Percentiles rank a stretch among this genome's conserved stretches.
These are phyloP conservation scores for Citrus trifoliata DNA, from an alignment of 345 rosid species.

Conservation along the genomic window DNA sequence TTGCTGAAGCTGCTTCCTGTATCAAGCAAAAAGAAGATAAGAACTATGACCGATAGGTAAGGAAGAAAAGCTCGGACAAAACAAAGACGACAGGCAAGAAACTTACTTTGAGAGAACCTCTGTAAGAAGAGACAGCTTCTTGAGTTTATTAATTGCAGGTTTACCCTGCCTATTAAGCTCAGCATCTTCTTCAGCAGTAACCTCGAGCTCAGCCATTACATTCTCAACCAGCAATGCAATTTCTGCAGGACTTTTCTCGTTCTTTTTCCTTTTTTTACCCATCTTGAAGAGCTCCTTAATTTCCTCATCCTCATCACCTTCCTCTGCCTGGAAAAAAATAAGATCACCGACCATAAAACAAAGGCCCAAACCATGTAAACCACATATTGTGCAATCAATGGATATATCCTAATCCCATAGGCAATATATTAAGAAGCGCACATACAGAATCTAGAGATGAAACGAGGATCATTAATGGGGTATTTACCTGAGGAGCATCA, in stretches of 20 bases:
- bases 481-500: constrained; percentile 74
- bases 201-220: constrained; percentile 97
- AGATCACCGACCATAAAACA: constrained; percentile 1
- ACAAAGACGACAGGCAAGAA: not conserved
- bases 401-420: not conserved
- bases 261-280: constrained; percentile 86
- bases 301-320: constrained; percentile 87
- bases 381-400: not conserved
- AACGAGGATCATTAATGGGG: not conserved
- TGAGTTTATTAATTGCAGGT: constrained; percentile 94
- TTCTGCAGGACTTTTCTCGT: constrained; percentile 89
- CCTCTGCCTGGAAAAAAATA: constrained; percentile 63
- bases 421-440: not conserved
- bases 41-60: not conserved
- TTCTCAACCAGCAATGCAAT: constrained; percentile 82
- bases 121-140: constrained; percentile 80
- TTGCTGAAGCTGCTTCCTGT: constrained; percentile 94
- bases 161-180: constrained; percentile 77
- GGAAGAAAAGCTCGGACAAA: not conserved
- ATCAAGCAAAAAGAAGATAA: constrained; percentile 10
- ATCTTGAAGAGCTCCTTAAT: constrained; percentile 76
- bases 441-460: not conserved
- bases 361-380: not conserved
- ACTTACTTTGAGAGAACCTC: constrained; percentile 95
- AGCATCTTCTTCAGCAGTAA: constrained; percentile 90